Percentiles rank a stretch among this genome's conserved stretches.
These are phyloP conservation scores for Gossypium aridum DNA, from an alignment of 441 rosid genomes.

Conservation along the genomic window DNA sequence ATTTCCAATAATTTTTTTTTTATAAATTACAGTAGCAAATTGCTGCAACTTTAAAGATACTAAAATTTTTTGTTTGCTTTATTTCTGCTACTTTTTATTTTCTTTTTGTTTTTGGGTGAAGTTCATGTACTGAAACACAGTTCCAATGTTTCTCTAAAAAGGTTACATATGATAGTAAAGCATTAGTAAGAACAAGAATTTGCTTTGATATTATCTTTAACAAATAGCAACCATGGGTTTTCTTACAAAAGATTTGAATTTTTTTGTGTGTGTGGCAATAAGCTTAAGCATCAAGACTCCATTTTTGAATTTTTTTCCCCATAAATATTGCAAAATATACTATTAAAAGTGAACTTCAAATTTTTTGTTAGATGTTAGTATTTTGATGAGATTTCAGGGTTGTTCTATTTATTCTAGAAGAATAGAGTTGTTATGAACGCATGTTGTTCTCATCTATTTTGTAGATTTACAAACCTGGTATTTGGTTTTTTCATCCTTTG, in stretches of 20 bases:
- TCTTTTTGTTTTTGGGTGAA: background rate
- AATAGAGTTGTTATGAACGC: conserved; percentile 40
- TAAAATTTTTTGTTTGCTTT: background rate
- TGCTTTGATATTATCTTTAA: background rate
- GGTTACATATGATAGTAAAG: background rate
- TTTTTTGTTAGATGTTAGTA: background rate
- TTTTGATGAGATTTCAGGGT: background rate
- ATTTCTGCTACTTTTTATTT: background rate
- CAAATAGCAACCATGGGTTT: background rate
- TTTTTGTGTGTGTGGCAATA: no score
- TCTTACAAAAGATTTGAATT: no score
- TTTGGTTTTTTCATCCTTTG: conserved; percentile 48
- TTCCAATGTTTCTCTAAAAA: no score
- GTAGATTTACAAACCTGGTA: conserved; percentile 73
- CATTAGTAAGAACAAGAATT: background rate
- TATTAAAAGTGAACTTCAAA: no score
- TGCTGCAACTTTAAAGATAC: background rate
- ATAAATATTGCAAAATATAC: background rate
- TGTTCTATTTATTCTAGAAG: background rate
- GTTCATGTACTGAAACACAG: background rate
- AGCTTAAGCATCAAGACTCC: no score
- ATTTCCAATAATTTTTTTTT: background rate
- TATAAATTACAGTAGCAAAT: background rate
- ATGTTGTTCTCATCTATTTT: conserved; percentile 49
- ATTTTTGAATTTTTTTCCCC: no score